Evolutionary conservation across 2,329 filamentous ascomycete genomes (phyloP).

Genomic region (Chaetomium olivaceum): DNA sequence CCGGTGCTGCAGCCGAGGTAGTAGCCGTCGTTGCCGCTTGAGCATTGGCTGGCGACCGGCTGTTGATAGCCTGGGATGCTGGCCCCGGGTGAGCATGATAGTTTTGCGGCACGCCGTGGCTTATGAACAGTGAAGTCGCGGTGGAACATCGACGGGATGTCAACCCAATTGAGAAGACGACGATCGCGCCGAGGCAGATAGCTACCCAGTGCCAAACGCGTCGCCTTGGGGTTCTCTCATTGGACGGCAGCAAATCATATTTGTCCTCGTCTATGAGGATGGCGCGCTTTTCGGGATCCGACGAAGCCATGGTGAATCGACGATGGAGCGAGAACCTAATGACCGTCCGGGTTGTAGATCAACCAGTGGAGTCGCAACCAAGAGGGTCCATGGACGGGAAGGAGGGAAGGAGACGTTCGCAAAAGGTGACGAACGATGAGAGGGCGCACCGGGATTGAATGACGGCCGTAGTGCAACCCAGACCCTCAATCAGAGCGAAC

Average conservation of each 20-base stretch:
- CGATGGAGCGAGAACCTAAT: background rate
- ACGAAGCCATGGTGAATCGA: conserved; percentile 13
- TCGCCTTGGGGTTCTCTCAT: background rate
- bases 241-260: background rate
- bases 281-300: conserved; percentile 20
- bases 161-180: conserved; percentile 7
- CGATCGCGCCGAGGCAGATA: background rate
- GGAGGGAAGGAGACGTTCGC: background rate
- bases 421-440: background rate
- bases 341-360: background rate
- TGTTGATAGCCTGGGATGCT: background rate
- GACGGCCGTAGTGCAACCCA: conserved; percentile 7
- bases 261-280: background rate
- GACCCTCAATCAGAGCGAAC: background rate
- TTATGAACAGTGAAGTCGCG: background rate
- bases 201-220: conserved; percentile 9
- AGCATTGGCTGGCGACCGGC: conserved; percentile 1
- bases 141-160: conserved; percentile 5
- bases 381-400: conserved; percentile 1
- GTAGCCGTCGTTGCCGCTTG: conserved; percentile 18
- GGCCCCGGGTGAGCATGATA: background rate
- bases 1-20: conserved; percentile 32
- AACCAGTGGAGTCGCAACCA: background rate
- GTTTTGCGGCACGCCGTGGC: background rate
- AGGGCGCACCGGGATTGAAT: background rate